Percentiles rank a stretch among this genome's conserved stretches.
Evolutionary conservation across 148 eudicot genomes (phyloP).

Genomic region (Cornus florida): DNA sequence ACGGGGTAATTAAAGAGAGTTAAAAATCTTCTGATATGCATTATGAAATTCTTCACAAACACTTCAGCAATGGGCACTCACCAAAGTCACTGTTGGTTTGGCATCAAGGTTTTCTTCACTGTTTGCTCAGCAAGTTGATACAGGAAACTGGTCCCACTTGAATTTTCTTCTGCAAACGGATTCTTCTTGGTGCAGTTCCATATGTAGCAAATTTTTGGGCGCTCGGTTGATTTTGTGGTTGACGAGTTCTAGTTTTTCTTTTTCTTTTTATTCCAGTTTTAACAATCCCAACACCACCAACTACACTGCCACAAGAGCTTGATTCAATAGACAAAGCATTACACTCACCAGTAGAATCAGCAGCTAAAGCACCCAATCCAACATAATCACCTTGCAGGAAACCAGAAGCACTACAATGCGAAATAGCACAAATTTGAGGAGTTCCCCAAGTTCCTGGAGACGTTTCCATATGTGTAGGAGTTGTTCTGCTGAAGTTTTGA

Average conservation of each 20-base stretch:
- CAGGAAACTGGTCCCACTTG: constrained; percentile 21
- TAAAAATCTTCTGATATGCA: background rate
- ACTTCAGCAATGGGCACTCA: constrained; percentile 15
- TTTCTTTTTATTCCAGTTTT: constrained; percentile 41
- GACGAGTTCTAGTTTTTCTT: constrained; percentile 43
- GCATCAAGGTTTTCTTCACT: constrained; percentile 13
- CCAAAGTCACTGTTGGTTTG: constrained; percentile 25
- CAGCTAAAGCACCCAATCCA: no score
- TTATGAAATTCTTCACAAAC: background rate
- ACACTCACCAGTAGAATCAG: no score
- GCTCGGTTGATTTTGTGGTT: constrained; percentile 14
- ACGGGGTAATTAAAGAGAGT: constrained; percentile 11
- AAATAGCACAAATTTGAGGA: background rate
- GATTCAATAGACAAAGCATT: no score
- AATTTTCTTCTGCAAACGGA: constrained; percentile 45
- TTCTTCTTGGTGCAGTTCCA: constrained; percentile 79
- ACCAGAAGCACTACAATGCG: background rate
- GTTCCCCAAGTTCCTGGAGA: no score
- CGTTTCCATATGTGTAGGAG: no score
- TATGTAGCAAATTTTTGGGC: constrained; percentile 27
- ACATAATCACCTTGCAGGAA: no score
- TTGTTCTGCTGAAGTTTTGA: background rate
- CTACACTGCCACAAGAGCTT: constrained; percentile 3
- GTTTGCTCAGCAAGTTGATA: constrained; percentile 13
- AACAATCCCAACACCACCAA: constrained; percentile 17